These are phyloP conservation scores for Sordaria brevicollis DNA, from an alignment of 495 filamentous ascomycete species.

Conservation along the genomic window DNA sequence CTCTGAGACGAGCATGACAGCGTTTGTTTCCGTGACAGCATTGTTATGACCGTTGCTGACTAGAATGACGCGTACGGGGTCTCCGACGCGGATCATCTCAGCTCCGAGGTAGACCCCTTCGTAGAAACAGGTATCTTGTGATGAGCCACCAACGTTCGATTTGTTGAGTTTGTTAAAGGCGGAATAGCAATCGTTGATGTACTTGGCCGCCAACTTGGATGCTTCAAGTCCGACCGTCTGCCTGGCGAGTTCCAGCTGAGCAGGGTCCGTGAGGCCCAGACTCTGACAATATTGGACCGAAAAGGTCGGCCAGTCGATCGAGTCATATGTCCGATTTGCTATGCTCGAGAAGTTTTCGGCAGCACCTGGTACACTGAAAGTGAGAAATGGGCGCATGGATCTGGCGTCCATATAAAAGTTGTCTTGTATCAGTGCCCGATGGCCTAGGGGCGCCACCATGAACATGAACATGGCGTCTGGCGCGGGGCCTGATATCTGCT, in stretches of 20 bases:
- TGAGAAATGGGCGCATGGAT: constrained; percentile 37
- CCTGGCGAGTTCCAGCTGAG: constrained; percentile 6
- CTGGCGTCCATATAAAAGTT: constrained; percentile 17
- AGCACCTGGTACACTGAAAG: constrained; percentile 30
- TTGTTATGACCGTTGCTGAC: not conserved
- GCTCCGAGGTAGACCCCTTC: constrained; percentile 34
- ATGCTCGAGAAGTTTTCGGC: constrained; percentile 8
- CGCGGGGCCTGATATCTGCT: not conserved
- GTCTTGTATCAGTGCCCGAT: constrained; percentile 9
- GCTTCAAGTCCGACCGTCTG: constrained; percentile 30
- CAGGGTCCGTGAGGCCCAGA: constrained; percentile 4
- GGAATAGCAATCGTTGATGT: constrained; percentile 32
- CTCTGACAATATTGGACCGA: constrained; percentile 2
- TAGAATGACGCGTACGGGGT: constrained; percentile 25
- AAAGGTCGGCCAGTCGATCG: constrained; percentile 19
- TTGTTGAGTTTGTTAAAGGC: constrained; percentile 24
- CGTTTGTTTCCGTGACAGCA: not conserved
- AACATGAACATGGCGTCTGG: constrained; percentile 13
- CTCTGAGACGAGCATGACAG: constrained; percentile 25
- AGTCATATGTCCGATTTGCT: constrained; percentile 14
- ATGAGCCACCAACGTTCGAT: constrained; percentile 1
- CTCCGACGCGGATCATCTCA: constrained; percentile 30
- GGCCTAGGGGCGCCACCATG: constrained; percentile 18
- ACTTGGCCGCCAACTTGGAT: constrained; percentile 32
- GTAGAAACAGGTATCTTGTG: constrained; percentile 4